A percentile compares a stretch with the other conserved stretches of the same genome.
These are phyloP conservation scores for Phycomyces blakesleeanus DNA, from an alignment of 192 early-diverging fungal genomes.

Conservation along the genomic window DNA sequence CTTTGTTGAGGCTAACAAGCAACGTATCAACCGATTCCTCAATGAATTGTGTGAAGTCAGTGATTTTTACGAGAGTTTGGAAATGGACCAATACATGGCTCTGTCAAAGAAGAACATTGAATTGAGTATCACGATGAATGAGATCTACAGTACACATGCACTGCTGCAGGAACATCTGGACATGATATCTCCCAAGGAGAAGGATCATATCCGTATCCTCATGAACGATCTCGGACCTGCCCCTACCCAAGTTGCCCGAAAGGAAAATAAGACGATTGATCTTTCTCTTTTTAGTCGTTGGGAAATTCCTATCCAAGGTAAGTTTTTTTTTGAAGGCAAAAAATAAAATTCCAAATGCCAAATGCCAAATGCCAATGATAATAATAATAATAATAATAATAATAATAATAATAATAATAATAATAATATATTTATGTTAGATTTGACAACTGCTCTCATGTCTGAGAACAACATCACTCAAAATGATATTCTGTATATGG, in stretches of 20 bases:
- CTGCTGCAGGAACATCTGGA: slow-evolving; percentile 81
- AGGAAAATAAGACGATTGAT: slow-evolving; percentile 71
- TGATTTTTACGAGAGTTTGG: slow-evolving; percentile 93
- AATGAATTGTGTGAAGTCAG: slow-evolving; percentile 90
- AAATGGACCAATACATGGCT: slow-evolving; percentile 98
- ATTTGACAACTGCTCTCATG: slow-evolving; percentile 59
- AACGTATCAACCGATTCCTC: slow-evolving; percentile 82
- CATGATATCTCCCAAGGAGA: slow-evolving; percentile 70
- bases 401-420: no score
- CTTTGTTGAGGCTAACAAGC: slow-evolving; percentile 87
- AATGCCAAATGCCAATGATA: no score
- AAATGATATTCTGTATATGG: slow-evolving; percentile 92
- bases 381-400: no score
- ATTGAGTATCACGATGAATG: slow-evolving; percentile 88
- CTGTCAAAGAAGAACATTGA: slow-evolving; percentile 89
- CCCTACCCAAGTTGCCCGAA: slow-evolving; percentile 72
- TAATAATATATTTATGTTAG: slow-evolving; percentile 11
- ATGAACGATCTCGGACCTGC: slow-evolving; percentile 75
- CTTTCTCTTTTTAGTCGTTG: slow-evolving; percentile 77
- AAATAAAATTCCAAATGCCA: no score
- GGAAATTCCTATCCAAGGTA: slow-evolving; percentile 78
- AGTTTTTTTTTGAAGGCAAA: no score
- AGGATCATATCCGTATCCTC: slow-evolving; percentile 76
- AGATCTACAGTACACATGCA: slow-evolving; percentile 90
- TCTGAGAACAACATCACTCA: slow-evolving; percentile 90